Evolutionary conservation across 352 stramenopile species (phyloP).

Genomic region (Pythium chondricola): DNA sequence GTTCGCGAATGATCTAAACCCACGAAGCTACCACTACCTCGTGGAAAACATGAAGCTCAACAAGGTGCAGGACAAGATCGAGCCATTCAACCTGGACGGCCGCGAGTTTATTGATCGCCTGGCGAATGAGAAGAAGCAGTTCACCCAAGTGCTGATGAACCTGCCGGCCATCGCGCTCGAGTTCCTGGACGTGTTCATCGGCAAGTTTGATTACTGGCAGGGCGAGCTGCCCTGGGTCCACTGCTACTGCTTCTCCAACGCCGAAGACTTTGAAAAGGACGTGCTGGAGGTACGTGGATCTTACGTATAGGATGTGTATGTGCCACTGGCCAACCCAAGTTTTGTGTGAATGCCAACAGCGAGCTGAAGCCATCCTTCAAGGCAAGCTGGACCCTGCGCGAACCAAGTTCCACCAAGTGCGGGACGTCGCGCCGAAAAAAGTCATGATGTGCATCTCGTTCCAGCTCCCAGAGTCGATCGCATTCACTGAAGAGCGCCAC

Average conservation of each 20-base stretch:
- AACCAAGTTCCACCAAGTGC: slow-evolving; percentile 83
- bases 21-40: slow-evolving; percentile 87
- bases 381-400: slow-evolving; percentile 43
- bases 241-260: slow-evolving; percentile 94
- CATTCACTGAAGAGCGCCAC: slow-evolving; percentile 48
- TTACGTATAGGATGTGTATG: no score
- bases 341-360: slow-evolving; percentile 31
- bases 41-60: slow-evolving; percentile 89
- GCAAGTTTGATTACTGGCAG: slow-evolving; percentile 62
- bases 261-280: slow-evolving; percentile 61
- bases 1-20: slow-evolving; percentile 94
- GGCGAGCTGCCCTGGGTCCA: slow-evolving; percentile 85
- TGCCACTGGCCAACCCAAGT: background rate
- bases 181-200: slow-evolving; percentile 86
- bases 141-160: slow-evolving; percentile 96
- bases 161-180: slow-evolving; percentile 91
- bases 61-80: slow-evolving; percentile 78
- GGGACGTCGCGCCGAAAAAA: slow-evolving; percentile 96
- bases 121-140: slow-evolving; percentile 53
- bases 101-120: slow-evolving; percentile 88
- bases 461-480: slow-evolving; percentile 72
- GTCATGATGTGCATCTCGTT: slow-evolving; percentile 98
- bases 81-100: slow-evolving; percentile 90
- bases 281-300: slow-evolving; percentile 47
- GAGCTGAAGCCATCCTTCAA: slow-evolving; percentile 56